Evolutionary conservation across 352 stramenopile species (phyloP).

Genomic region (Saprolegnia diclina): DNA sequence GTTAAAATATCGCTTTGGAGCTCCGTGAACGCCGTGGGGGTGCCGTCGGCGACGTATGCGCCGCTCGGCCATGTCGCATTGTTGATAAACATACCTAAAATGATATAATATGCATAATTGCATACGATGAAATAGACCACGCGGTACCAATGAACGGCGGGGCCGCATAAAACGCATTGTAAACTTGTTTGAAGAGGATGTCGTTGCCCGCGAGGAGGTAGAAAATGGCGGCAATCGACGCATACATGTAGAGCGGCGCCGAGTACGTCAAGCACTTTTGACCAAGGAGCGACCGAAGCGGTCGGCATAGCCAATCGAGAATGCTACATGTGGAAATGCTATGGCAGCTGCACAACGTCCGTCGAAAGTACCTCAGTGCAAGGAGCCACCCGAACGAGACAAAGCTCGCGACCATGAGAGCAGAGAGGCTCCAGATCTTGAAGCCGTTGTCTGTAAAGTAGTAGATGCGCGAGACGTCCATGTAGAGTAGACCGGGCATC

Average conservation of each 20-base stretch:
- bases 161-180: conserved; percentile 19
- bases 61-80: conserved; percentile 15
- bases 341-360: not conserved
- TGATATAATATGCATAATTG: not conserved
- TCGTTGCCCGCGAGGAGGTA: not conserved
- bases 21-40: not conserved
- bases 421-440: conserved; percentile 25
- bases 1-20: not conserved
- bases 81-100: conserved; percentile 20
- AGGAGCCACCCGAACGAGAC: conserved; percentile 16
- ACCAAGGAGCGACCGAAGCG: not conserved
- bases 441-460: conserved; percentile 24
- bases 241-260: conserved; percentile 18
- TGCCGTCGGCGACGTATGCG: conserved; percentile 11
- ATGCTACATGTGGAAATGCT: not conserved
- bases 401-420: conserved; percentile 18
- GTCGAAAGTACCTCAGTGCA: not conserved
- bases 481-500: conserved; percentile 18
- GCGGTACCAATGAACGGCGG: conserved; percentile 3
- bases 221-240: conserved; percentile 21
- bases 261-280: conserved; percentile 3
- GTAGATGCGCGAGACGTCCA: conserved; percentile 21
- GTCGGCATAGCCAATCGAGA: not conserved
- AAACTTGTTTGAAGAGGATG: not conserved
- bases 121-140: not conserved